These are phyloP conservation scores for Albophoma yamanashiensis DNA, from an alignment of 2,329 filamentous ascomycete species.

Conservation along the genomic window DNA sequence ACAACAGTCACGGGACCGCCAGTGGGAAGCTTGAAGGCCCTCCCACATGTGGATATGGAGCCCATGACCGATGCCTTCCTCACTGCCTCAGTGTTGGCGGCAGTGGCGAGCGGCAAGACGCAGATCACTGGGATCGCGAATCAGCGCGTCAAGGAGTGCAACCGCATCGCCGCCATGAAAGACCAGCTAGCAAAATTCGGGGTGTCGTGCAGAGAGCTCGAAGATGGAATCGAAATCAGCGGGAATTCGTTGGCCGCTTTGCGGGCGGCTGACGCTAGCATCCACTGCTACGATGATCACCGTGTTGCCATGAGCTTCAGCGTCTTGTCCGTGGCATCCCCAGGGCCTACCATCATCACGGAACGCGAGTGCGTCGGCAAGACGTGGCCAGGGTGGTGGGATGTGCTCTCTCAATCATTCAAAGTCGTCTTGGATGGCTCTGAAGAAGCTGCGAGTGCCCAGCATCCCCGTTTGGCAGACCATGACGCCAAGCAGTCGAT, in stretches of 20 bases:
- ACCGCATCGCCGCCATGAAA: conserved; percentile 91
- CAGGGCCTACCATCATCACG: conserved; percentile 62
- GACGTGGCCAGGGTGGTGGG: conserved; percentile 99
- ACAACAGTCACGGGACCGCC: conserved; percentile 91
- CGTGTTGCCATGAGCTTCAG: conserved; percentile 98
- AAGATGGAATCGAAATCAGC: conserved; percentile 79
- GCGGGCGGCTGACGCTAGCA: conserved; percentile 47
- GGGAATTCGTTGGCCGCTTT: conserved; percentile 40
- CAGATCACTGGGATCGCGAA: conserved; percentile 92
- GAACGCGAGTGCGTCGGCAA: conserved; percentile 93
- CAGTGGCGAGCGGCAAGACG: conserved; percentile 74
- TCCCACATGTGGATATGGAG: conserved; percentile 91
- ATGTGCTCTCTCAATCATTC: conserved; percentile 71
- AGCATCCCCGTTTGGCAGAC: conserved; percentile 4
- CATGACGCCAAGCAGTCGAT: conserved; percentile 50
- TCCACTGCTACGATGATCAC: conserved; percentile 96
- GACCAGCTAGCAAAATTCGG: conserved; percentile 91
- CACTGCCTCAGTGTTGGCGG: conserved; percentile 85
- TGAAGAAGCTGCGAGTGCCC: conserved; percentile 32
- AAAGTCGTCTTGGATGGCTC: conserved; percentile 65
- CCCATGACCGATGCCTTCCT: conserved; percentile 98
- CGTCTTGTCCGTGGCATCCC: conserved; percentile 65
- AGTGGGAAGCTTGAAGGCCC: conserved; percentile 58
- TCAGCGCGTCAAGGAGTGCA: conserved; percentile 96
- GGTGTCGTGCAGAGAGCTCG: conserved; percentile 73